Evolutionary conservation across 257 asterid species (phyloP).

Genomic region (Apocynum venetum): DNA sequence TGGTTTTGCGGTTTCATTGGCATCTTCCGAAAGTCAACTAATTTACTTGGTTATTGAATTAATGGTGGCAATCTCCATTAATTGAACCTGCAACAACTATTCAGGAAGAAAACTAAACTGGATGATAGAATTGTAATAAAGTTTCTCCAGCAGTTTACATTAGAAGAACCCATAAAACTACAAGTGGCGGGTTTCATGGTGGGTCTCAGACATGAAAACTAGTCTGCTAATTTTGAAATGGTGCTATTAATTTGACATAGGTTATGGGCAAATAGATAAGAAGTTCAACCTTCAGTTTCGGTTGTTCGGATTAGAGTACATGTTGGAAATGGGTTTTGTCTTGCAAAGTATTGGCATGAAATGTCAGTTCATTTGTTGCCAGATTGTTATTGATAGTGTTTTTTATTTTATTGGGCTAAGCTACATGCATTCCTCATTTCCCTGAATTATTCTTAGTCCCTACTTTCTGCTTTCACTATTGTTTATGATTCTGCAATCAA

Average conservation of each 20-base stretch:
- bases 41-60: not conserved
- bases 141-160: not conserved
- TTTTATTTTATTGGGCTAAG: not conserved
- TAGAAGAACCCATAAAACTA: not conserved
- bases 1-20: not conserved
- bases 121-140: not conserved
- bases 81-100: not conserved
- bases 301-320: not conserved
- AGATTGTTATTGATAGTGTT: not conserved
- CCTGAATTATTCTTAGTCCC: not conserved
- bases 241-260: not conserved
- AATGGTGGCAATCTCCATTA: not conserved
- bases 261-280: not conserved
- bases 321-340: not conserved
- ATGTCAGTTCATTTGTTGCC: not conserved
- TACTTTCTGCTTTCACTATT: not conserved
- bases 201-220: not conserved
- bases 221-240: not conserved
- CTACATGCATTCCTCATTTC: not conserved
- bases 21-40: not conserved
- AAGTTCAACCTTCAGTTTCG: not conserved
- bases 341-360: not conserved
- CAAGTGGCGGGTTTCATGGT: not conserved
- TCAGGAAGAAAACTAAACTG: not conserved
- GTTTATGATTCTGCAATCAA: not conserved